A percentile compares a stretch with the other conserved stretches of the same genome.
Conservation (phyloP, 345 rosid genomes). For the Pugionium dolabratum region DNA sequence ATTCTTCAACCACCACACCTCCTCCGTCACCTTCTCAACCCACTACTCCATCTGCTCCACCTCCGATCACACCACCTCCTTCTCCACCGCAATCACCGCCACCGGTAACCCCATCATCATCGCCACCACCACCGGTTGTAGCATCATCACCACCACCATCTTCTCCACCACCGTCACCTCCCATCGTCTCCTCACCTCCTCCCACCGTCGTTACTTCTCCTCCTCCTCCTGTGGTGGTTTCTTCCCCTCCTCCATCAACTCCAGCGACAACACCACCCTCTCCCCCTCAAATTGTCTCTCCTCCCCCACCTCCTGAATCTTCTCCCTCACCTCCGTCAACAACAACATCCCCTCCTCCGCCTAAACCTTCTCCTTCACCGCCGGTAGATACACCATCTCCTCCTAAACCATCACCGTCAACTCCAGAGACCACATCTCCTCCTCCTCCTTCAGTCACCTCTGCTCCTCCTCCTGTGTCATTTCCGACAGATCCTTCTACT, state of each 20-base stretch:
- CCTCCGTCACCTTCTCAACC: constrained; percentile 48
- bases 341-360: constrained; percentile 38
- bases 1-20: constrained; percentile 50
- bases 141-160: constrained; percentile 50
- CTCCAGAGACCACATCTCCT: constrained; percentile 44
- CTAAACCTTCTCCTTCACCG: constrained; percentile 51
- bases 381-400: constrained; percentile 46
- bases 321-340: constrained; percentile 42
- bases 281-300: constrained; percentile 51
- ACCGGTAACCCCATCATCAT: constrained; percentile 40
- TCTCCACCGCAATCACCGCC: constrained; percentile 52
- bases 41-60: constrained; percentile 50
- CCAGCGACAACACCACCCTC: constrained; percentile 56
- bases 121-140: constrained; percentile 50
- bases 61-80: constrained; percentile 49
- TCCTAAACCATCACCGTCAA: constrained; percentile 48
- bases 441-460: constrained; percentile 53
- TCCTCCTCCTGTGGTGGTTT: constrained; percentile 43
- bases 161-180: constrained; percentile 51
- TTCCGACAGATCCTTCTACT: constrained; percentile 53
- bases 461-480: constrained; percentile 50
- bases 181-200: constrained; percentile 51
- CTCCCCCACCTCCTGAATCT: constrained; percentile 49
- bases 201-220: constrained; percentile 50
- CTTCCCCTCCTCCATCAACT: constrained; percentile 46